A percentile compares a stretch with the other conserved stretches of the same genome.
phyloP scores from a whole-genome alignment of 1,139 yeast species.

The Yamadazyma siamensis region DNA sequence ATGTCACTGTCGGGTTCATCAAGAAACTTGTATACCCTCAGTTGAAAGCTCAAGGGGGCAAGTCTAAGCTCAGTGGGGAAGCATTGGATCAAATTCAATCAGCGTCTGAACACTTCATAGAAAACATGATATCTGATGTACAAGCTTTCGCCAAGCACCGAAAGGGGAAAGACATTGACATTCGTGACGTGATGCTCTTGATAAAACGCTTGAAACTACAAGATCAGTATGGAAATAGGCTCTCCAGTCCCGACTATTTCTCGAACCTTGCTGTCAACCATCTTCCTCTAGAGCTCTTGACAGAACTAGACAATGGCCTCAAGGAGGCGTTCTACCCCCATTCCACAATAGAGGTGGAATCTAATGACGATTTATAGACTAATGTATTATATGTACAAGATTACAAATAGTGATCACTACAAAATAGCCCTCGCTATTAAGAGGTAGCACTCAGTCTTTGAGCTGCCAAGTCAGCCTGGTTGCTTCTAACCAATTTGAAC shows the following conservation, averaged over 20 bases:
- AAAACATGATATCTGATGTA: slow-evolving; percentile 31
- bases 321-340: slow-evolving; percentile 8
- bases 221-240: slow-evolving; percentile 15
- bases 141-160: slow-evolving; percentile 35
- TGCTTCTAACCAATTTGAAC: slow-evolving; percentile 41
- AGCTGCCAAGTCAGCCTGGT: slow-evolving; percentile 18
- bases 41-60: too few species aligned
- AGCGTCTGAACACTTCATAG: slow-evolving; percentile 29
- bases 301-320: slow-evolving; percentile 32
- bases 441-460: slow-evolving; percentile 7
- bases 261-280: slow-evolving; percentile 33
- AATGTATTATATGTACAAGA: slow-evolving; percentile 6
- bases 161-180: slow-evolving; percentile 21
- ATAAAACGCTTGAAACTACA: slow-evolving; percentile 31
- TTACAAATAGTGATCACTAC: slow-evolving; percentile 2
- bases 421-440: too few species aligned
- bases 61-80: slow-evolving; percentile 9
- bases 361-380: too few species aligned
- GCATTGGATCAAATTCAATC: slow-evolving; percentile 15
- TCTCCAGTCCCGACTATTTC: slow-evolving; percentile 20
- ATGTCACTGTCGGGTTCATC: too few species aligned
- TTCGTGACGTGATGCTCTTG: slow-evolving; percentile 35
- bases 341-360: neutral
- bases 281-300: slow-evolving; percentile 36
- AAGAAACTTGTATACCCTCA: slow-evolving; percentile 8